Conservation (phyloP, 805 yeast species). For the Yarrowia keelungensis region DNA sequence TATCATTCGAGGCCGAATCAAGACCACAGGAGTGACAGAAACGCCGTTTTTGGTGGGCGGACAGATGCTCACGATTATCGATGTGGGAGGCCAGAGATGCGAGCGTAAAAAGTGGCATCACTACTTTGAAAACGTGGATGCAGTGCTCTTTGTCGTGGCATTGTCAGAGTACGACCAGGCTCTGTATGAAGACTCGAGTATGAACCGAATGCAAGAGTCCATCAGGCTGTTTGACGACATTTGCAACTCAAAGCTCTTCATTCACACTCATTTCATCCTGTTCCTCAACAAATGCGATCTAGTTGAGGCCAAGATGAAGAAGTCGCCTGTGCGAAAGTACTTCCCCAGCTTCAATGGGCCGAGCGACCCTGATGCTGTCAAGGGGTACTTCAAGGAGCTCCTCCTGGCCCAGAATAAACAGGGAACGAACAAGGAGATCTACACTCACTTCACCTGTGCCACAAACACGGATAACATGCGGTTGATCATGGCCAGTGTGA, state of each 20-base stretch:
- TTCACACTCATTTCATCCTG: conserved; percentile 80
- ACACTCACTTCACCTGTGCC: conserved; percentile 93
- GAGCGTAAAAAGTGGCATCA: conserved; percentile 95
- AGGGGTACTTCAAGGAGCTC: conserved; percentile 70
- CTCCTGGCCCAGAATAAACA: conserved; percentile 67
- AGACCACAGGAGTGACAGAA: conserved; percentile 95
- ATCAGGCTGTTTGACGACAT: conserved; percentile 81
- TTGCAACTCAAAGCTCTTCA: conserved; percentile 82
- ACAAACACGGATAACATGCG: conserved; percentile 89
- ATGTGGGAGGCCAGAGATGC: conserved; percentile 96
- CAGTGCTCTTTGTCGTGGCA: conserved; percentile 86
- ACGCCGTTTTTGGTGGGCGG: conserved; percentile 74
- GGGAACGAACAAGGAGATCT: conserved; percentile 72
- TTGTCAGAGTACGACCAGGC: conserved; percentile 91
- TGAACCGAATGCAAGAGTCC: conserved; percentile 90
- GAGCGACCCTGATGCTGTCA: conserved; percentile 45
- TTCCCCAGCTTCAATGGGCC: conserved; percentile 79
- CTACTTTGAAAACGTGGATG: conserved; percentile 88
- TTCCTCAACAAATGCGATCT: conserved; percentile 89
- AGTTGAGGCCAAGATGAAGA: conserved; percentile 70
- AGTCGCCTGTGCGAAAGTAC: conserved; percentile 70
- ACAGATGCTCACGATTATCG: conserved; percentile 75
- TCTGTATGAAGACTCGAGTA: conserved; percentile 86
- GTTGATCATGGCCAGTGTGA: conserved; percentile 89
- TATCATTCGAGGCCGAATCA: conserved; percentile 86